Base-by-base conservation (phyloP, 371 early-diverging fungal species). In the Choanephora cucurbitarum region DNA sequence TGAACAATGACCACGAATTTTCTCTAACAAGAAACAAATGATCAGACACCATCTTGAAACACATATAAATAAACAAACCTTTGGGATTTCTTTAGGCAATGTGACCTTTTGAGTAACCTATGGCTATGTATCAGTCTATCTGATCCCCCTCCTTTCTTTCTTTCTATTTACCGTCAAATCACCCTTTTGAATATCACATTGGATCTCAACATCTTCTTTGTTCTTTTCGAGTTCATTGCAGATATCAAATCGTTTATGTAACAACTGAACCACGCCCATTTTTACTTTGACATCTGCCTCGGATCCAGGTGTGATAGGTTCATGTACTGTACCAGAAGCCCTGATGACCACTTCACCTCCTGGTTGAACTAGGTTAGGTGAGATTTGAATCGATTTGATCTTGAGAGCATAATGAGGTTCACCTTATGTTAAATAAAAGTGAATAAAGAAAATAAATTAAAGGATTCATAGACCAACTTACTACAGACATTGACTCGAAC, bases 61-160 rank as follows among this genome's bases (percentile, higher is more conserved):
- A 55, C 41, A 23, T 45, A 31, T 3, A 21, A n/a, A 31, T 13
- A 8, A 15, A 57, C 54, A 58, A 51, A 64, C 64, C 44, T 9
- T 53, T 4, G 64, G 64, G n/a, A 59, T 51, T 44, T 64, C 64
- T 52, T 58, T 64, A 5, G 64, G 64, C 17, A 64, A 55, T 43
- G 50, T 50, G 32, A 64, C 33, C 18, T 50, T 55, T 59, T 64
- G 64, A 10, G 44, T 51, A 14, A 64, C 23, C 64, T 64, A 50
- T 15, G 49, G 7, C 18, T 1, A 2, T 3, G 3, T 44, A 19
- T 18, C 28, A 13, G 11, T 18, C 32, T 43, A 14, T 33, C 15
- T 15, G 19, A 42, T 32, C 19, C 18, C 17, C 18, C 18, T 28
- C 17, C n/a, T 41, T 15, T 10, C 22, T 8, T 49, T 24, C 10